Base-by-base conservation (phyloP, 2,329 filamentous ascomycete genomes). In the Mycosphaerelloides madeirae region DNA sequence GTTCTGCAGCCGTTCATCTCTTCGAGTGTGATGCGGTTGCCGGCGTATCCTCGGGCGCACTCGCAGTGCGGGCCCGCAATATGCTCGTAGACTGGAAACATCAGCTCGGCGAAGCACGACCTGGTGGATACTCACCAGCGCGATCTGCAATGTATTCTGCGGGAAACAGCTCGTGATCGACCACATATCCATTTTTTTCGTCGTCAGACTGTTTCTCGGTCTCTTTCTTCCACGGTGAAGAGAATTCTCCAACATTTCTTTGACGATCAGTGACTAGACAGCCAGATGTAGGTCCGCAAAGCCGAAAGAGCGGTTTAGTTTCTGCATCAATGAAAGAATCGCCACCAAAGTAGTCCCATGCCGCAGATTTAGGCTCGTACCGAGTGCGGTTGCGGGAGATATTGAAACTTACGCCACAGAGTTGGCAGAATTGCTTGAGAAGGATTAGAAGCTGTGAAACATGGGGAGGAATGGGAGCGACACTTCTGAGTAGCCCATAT, bases 321-420 rank as follows among this genome's bases (percentile, higher is more conserved):
- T 31, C 28, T n/a, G 16, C 36, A 3, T 37, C n/a, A 12, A 42
- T 20, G 16, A 40, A 43, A n/a, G 6, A 19, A 18, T 29, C 13
- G 7, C 16, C 13, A 13, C 41, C 33, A n/a, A 29, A 13, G 14
- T 39, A 35, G n/a, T 29, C 18, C 41, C 44, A 50, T 3, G 46
- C 43, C 9, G 43, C 38, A 2, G 42, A 29, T 13, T 13, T 38
- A 6, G 39, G 46, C 35, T 49, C 46, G 6, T 32, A 25, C 2
- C 18, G 16, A 7, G 25, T 25, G 3, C 46, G 46, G 13, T 35
- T 16, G 31, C 48, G 48, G 12, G 41, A 37, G 11, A 50, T 48
- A 15, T 48, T 48, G 44, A 50, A 50, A 6, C 31, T 39, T 0
- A 43, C 41, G 25, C 48, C 48, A 31, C 48, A 50, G n/a, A 48